Evolutionary conservation across 345 rosid genomes (phyloP).

Genomic region (Draba incana): DNA sequence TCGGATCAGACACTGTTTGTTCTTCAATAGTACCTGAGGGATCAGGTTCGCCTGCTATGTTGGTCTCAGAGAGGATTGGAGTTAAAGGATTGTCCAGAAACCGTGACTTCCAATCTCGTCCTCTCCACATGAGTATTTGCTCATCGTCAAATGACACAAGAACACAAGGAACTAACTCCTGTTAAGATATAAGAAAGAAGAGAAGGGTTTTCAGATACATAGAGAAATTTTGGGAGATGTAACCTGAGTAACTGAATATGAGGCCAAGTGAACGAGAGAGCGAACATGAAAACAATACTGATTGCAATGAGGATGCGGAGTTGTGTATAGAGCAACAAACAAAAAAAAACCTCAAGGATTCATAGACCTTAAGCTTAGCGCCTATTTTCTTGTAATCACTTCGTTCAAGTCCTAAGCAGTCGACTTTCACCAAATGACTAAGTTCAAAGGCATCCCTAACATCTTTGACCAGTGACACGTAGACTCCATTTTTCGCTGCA

Average conservation of each 20-base stretch:
- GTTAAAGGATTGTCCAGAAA: slow-evolving; percentile 49
- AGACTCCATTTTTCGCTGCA: slow-evolving; percentile 90
- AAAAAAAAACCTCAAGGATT: not conserved
- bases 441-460: slow-evolving; percentile 88
- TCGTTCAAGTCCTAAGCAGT: slow-evolving; percentile 80
- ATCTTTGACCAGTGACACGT: slow-evolving; percentile 69
- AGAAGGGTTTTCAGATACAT: slow-evolving; percentile 13
- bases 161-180: slow-evolving; percentile 94
- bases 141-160: slow-evolving; percentile 88
- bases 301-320: slow-evolving; percentile 20
- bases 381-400: slow-evolving; percentile 92
- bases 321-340: not conserved
- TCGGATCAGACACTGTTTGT: slow-evolving; percentile 29
- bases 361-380: slow-evolving; percentile 84
- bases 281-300: not conserved
- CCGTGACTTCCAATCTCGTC: slow-evolving; percentile 76
- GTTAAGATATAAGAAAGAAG: slow-evolving; percentile 17
- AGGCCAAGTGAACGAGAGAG: not conserved
- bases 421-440: slow-evolving; percentile 76
- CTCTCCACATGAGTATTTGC: slow-evolving; percentile 94
- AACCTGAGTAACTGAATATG: not conserved
- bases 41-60: slow-evolving; percentile 33
- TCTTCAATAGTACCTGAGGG: slow-evolving; percentile 45
- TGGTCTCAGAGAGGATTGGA: slow-evolving; percentile 41
- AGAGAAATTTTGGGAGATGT: slow-evolving; percentile 11